Percentiles rank a stretch among this genome's conserved stretches.
Conservation (phyloP, 352 stramenopile genomes). For the Pythium oligandrum region DNA sequence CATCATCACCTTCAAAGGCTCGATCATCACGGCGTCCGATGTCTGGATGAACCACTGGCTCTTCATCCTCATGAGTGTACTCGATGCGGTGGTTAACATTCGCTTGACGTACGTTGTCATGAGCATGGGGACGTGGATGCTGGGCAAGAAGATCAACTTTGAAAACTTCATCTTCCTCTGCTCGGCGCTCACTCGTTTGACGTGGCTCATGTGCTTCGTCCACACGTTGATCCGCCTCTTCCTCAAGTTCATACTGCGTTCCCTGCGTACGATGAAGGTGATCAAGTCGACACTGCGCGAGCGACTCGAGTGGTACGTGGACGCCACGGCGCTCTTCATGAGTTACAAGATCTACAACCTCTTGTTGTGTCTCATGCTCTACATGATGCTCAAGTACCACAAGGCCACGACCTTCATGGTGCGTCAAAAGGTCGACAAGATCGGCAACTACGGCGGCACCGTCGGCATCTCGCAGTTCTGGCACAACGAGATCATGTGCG, state of each 20-base stretch:
- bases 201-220: slow-evolving; percentile 55
- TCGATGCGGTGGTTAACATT: slow-evolving; percentile 40
- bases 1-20: slow-evolving; percentile 48
- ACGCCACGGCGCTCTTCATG: slow-evolving; percentile 38
- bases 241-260: slow-evolving; percentile 26
- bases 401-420: slow-evolving; percentile 42
- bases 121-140: slow-evolving; percentile 51
- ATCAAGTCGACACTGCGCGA: slow-evolving; percentile 24
- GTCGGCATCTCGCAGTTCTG: slow-evolving; percentile 38
- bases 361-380: slow-evolving; percentile 39
- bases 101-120: slow-evolving; percentile 42
- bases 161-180: slow-evolving; percentile 60
- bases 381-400: slow-evolving; percentile 28
- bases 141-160: slow-evolving; percentile 36
- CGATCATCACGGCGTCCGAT: slow-evolving; percentile 46
- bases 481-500: slow-evolving; percentile 49
- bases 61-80: slow-evolving; percentile 50
- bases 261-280: slow-evolving; percentile 28
- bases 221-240: slow-evolving; percentile 28
- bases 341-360: slow-evolving; percentile 59
- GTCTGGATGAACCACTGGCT: slow-evolving; percentile 72
- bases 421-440: slow-evolving; percentile 23
- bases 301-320: slow-evolving; percentile 46
- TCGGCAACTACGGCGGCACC: slow-evolving; percentile 32
- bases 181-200: slow-evolving; percentile 40